A percentile compares a stretch with the other conserved stretches of the same genome.
phyloP scores from a whole-genome alignment of 2,329 filamentous ascomycete genomes.

The Phialocephala subalpina region DNA sequence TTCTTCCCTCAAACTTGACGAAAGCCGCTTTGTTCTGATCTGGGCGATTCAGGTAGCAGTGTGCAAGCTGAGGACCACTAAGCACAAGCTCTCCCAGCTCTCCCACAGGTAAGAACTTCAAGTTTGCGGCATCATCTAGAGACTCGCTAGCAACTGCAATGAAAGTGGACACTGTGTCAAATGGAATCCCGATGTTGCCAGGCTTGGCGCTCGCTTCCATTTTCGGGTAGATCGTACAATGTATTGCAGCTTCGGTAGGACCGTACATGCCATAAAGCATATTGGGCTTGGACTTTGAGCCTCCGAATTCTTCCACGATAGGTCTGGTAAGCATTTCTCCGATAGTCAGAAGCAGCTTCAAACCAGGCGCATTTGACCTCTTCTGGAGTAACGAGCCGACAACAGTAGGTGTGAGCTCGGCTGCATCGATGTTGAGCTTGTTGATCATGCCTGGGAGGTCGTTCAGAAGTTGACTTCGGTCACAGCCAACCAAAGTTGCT shows the following conservation, averaged over 20 bases:
- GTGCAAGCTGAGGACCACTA: slow-evolving; percentile 81
- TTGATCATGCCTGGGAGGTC: slow-evolving; percentile 76
- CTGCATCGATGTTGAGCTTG: slow-evolving; percentile 76
- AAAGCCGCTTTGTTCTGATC: slow-evolving; percentile 80
- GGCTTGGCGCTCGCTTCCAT: slow-evolving; percentile 65
- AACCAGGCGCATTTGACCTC: slow-evolving; percentile 69
- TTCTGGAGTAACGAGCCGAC: slow-evolving; percentile 77
- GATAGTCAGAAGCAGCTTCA: slow-evolving; percentile 82
- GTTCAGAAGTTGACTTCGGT: slow-evolving; percentile 74
- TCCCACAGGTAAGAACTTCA: slow-evolving; percentile 41
- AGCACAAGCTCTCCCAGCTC: slow-evolving; percentile 73
- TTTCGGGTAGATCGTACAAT: slow-evolving; percentile 78
- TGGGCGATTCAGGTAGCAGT: slow-evolving; percentile 81
- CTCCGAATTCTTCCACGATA: slow-evolving; percentile 82
- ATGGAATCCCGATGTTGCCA: slow-evolving; percentile 77
- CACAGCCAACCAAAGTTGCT: slow-evolving; percentile 75
- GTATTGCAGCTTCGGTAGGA: slow-evolving; percentile 90
- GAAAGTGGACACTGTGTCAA: slow-evolving; percentile 71
- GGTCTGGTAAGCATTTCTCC: slow-evolving; percentile 88
- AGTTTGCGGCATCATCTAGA: slow-evolving; percentile 29
- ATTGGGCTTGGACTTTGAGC: slow-evolving; percentile 51
- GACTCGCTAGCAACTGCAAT: slow-evolving; percentile 37
- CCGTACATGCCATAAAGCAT: slow-evolving; percentile 95
- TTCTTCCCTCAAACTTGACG: slow-evolving; percentile 67
- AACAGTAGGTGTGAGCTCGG: slow-evolving; percentile 89